Evolutionary conservation across 179 eudicot genomes (phyloP).

Genomic region (Spergularia azorica): DNA sequence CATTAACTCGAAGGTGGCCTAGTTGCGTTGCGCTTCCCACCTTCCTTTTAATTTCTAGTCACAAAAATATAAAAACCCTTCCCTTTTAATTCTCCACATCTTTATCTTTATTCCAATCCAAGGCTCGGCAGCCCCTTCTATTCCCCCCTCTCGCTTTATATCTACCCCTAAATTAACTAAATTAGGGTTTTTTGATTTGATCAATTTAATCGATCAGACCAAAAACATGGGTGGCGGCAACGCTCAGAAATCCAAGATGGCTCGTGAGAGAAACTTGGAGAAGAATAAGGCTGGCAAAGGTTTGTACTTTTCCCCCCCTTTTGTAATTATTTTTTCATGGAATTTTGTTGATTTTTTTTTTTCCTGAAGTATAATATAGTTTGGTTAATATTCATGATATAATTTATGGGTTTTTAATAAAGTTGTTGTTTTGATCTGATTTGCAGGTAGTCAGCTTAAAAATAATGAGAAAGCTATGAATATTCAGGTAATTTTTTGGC

Average conservation of each 20-base stretch:
- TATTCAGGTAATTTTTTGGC: conserved; percentile 37
- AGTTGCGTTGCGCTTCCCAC: neutral
- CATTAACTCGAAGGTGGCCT: neutral
- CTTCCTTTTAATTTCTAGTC: neutral
- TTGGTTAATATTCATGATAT: neutral
- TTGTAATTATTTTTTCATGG: neutral
- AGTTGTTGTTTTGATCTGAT: conserved; percentile 14
- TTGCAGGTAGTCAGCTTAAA: conserved; percentile 50
- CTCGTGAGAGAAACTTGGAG: conserved; percentile 55
- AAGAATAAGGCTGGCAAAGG: conserved; percentile 47
- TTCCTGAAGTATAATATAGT: neutral
- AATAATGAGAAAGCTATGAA: conserved; percentile 48
- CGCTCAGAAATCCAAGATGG: conserved; percentile 56
- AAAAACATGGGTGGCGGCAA: conserved; percentile 51
- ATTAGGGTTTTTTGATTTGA: conserved; percentile 19
- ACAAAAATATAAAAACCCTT: too few relatives aligned
- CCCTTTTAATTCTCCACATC: too few relatives aligned
- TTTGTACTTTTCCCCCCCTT: conserved; percentile 5
- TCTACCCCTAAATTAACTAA: neutral
- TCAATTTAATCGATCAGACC: conserved; percentile 12
- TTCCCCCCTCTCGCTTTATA: neutral
- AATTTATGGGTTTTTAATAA: too few relatives aligned
- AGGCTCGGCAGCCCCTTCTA: too few relatives aligned
- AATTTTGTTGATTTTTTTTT: neutral
- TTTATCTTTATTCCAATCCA: too few relatives aligned